A percentile compares a stretch with the other conserved stretches of the same genome.
Conservation (phyloP, 2,329 filamentous ascomycete genomes). For the Westerdykella sp. region DNA sequence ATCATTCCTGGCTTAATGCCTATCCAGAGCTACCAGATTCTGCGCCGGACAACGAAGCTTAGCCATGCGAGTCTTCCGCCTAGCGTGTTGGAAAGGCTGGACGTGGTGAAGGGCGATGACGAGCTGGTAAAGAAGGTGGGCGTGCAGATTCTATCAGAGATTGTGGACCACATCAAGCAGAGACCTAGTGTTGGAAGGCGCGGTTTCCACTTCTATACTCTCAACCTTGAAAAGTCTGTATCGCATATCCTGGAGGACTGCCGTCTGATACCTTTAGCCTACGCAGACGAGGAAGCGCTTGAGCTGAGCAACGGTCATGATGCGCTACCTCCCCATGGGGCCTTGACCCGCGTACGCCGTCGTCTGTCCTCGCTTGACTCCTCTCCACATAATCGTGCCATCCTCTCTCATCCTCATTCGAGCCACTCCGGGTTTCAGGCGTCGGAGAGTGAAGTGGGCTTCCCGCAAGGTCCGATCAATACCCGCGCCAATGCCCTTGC, state of each 20-base stretch:
- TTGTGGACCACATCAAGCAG: constrained; percentile 72
- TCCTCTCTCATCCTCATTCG: constrained; percentile 61
- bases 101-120: constrained; percentile 70
- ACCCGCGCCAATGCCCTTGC: constrained; percentile 78
- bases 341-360: constrained; percentile 40
- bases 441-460: constrained; percentile 67
- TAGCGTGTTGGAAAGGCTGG: constrained; percentile 62
- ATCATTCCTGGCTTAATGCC: constrained; percentile 97
- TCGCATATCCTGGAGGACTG: constrained; percentile 85
- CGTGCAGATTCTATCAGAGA: constrained; percentile 75
- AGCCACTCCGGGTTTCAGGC: constrained; percentile 53
- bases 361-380: constrained; percentile 75
- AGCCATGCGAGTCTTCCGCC: constrained; percentile 80
- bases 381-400: constrained; percentile 79
- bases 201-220: constrained; percentile 95
- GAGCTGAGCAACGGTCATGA: constrained; percentile 42
- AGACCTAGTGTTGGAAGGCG: constrained; percentile 41
- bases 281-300: constrained; percentile 44
- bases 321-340: constrained; percentile 24
- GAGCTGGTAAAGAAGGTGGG: constrained; percentile 74
- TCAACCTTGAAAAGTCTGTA: constrained; percentile 94
- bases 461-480: constrained; percentile 67
- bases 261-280: constrained; percentile 61
- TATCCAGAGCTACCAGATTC: constrained; percentile 93
- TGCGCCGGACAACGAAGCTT: constrained; percentile 87